A percentile compares a stretch with the other conserved stretches of the same genome.
Evolutionary conservation across 495 filamentous ascomycete species (phyloP).

Genomic region (Sphaerosporella brunnea): DNA sequence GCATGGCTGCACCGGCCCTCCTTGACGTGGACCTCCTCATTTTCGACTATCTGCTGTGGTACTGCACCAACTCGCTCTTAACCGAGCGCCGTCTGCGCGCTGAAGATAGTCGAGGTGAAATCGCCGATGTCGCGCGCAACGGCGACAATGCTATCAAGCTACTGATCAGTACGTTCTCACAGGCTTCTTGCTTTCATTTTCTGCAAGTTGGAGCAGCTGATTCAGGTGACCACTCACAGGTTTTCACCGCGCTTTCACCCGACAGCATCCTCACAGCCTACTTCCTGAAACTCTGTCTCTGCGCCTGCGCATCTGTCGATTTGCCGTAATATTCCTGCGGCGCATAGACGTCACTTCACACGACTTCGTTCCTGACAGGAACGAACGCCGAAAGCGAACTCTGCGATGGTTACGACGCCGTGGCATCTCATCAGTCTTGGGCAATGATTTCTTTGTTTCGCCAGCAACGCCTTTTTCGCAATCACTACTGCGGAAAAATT

Average conservation of each 20-base stretch:
- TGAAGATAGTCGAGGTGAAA: constrained; percentile 13
- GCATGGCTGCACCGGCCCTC: too few species aligned
- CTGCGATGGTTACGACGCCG: constrained; percentile 19
- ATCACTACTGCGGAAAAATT: neutral
- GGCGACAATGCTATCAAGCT: constrained; percentile 20
- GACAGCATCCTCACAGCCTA: constrained; percentile 13
- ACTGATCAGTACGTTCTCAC: constrained; percentile 20
- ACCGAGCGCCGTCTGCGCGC: constrained; percentile 16
- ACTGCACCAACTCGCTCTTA: constrained; percentile 15
- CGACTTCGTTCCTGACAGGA: constrained; percentile 6
- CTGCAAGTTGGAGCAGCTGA: neutral
- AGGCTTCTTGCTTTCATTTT: too few species aligned
- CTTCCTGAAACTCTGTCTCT: constrained; percentile 16
- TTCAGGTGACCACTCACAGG: constrained; percentile 7
- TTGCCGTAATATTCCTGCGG: constrained; percentile 16
- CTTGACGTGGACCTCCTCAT: constrained; percentile 23
- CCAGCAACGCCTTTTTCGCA: constrained; percentile 5
- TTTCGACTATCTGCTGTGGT: constrained; percentile 24
- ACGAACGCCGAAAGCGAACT: constrained; percentile 9
- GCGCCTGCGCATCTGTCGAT: constrained; percentile 20
- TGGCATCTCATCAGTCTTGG: constrained; percentile 12
- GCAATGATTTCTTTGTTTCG: constrained; percentile 2
- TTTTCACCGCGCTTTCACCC: constrained; percentile 19
- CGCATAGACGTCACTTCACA: constrained; percentile 19
- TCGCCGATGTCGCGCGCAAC: constrained; percentile 18